phyloP scores from a whole-genome alignment of 257 asterid genomes.

The Nicotiana sylvestris region DNA sequence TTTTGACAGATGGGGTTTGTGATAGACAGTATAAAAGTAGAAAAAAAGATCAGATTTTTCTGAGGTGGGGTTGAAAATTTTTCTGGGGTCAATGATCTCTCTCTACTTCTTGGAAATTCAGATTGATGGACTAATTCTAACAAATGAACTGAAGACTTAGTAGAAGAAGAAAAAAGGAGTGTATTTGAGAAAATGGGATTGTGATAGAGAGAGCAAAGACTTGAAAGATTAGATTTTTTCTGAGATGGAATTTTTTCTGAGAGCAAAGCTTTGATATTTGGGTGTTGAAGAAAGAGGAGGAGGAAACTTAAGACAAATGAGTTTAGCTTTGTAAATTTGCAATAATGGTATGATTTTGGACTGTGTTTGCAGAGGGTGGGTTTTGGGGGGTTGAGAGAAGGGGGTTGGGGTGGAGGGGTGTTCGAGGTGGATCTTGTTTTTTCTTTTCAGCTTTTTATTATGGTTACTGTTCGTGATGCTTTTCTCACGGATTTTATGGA shows the following conservation, averaged over 20 bases:
- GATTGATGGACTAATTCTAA: background rate
- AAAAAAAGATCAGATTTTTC: background rate
- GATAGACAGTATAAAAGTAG: no score
- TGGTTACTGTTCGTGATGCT: constrained; percentile 25
- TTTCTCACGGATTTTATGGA: constrained; percentile 30
- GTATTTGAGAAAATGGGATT: background rate
- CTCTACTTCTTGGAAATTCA: background rate
- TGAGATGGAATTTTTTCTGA: background rate
- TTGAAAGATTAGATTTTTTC: background rate
- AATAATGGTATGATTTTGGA: background rate
- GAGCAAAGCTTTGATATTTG: constrained; percentile 13
- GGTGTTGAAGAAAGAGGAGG: background rate
- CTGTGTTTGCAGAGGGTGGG: constrained; percentile 3
- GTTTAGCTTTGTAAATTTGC: background rate
- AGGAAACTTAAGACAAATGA: constrained; percentile 4
- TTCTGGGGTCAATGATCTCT: background rate
- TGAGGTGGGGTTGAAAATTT: background rate
- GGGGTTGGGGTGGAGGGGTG: constrained; percentile 33
- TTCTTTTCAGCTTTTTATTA: constrained; percentile 54
- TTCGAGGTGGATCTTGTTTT: constrained; percentile 90
- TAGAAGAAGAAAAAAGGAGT: background rate
- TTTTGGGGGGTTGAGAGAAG: background rate
- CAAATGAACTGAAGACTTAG: background rate
- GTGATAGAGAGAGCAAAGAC: background rate
- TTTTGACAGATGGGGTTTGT: background rate